Conservation (phyloP, 352 stramenopile species). For the Thalassiosira exigua region DNA sequence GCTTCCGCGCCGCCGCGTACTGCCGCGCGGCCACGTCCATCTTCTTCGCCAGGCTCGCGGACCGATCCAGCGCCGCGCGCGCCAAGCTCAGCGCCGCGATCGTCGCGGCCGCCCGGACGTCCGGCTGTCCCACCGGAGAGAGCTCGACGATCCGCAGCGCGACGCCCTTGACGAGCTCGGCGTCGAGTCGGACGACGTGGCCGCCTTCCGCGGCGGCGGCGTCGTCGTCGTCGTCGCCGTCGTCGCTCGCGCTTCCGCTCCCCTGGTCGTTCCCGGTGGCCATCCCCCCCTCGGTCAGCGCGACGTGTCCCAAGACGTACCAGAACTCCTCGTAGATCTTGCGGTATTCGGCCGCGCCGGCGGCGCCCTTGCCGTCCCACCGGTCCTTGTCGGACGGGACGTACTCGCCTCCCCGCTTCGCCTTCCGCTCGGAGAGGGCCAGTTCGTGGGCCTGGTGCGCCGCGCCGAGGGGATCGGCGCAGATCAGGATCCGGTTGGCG, state of each 20-base stretch:
- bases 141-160: conserved; percentile 69
- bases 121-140: conserved; percentile 72
- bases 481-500: conserved; percentile 62
- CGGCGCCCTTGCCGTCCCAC: no score
- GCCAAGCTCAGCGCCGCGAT: conserved; percentile 67
- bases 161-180: conserved; percentile 70
- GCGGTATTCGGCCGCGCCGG: conserved; percentile 57
- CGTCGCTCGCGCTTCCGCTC: conserved; percentile 13
- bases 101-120: conserved; percentile 67
- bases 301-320: conserved; percentile 63
- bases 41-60: conserved; percentile 61
- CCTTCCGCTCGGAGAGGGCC: conserved; percentile 13
- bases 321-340: conserved; percentile 81
- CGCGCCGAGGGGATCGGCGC: conserved; percentile 55
- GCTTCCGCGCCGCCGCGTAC: conserved; percentile 41
- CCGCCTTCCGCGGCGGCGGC: conserved; percentile 12
- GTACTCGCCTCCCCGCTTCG: not conserved
- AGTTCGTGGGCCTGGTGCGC: conserved; percentile 27
- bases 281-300: conserved; percentile 54
- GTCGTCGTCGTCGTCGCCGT: conserved; percentile 29
- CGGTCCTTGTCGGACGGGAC: no score
- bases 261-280: conserved; percentile 24
- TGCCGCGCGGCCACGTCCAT: conserved; percentile 63
- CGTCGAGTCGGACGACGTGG: conserved; percentile 64
- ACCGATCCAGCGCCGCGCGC: conserved; percentile 64